A percentile compares a stretch with the other conserved stretches of the same genome.
Conservation (phyloP, 371 early-diverging fungal genomes). For the Polyrhizophydium stewartii region DNA sequence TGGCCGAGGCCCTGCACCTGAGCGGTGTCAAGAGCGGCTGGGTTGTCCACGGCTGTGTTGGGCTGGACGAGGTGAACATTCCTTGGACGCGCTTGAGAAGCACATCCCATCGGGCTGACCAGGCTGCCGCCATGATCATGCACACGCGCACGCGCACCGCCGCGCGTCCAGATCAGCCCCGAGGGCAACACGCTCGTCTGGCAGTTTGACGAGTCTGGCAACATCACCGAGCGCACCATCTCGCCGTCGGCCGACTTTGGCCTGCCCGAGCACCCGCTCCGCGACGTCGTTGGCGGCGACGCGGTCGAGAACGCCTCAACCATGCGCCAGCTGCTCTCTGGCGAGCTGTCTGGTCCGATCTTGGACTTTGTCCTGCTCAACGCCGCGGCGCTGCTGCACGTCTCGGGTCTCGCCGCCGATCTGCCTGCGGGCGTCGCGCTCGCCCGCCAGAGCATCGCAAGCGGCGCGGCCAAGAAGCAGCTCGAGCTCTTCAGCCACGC, state of each 20-base stretch:
- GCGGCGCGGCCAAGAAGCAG: conserved; percentile 62
- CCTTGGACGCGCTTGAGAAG: neutral
- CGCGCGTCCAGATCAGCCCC: conserved; percentile 68
- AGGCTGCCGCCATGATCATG: neutral
- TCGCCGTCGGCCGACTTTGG: conserved; percentile 83
- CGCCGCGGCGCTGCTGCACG: conserved; percentile 77
- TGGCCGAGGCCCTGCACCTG: conserved; percentile 79
- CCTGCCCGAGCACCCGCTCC: conserved; percentile 65
- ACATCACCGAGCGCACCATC: conserved; percentile 59
- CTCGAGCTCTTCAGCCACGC: conserved; percentile 37
- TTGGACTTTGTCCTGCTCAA: conserved; percentile 90
- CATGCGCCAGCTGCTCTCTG: conserved; percentile 60
- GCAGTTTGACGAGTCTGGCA: conserved; percentile 54
- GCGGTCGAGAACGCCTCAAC: conserved; percentile 68
- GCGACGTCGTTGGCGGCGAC: conserved; percentile 74
- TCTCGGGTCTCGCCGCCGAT: conserved; percentile 69
- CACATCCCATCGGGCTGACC: too few relatives aligned
- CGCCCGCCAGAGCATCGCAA: conserved; percentile 67
- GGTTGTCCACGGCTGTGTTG: conserved; percentile 81
- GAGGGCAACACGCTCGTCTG: conserved; percentile 76
- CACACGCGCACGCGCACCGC: neutral
- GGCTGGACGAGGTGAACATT: conserved; percentile 67
- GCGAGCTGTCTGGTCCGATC: conserved; percentile 63
- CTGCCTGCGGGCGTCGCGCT: conserved; percentile 74
- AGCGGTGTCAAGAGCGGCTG: conserved; percentile 73